These are phyloP conservation scores for Antarctomyces pellizariae DNA, from an alignment of 495 filamentous ascomycete genomes.

Conservation along the genomic window DNA sequence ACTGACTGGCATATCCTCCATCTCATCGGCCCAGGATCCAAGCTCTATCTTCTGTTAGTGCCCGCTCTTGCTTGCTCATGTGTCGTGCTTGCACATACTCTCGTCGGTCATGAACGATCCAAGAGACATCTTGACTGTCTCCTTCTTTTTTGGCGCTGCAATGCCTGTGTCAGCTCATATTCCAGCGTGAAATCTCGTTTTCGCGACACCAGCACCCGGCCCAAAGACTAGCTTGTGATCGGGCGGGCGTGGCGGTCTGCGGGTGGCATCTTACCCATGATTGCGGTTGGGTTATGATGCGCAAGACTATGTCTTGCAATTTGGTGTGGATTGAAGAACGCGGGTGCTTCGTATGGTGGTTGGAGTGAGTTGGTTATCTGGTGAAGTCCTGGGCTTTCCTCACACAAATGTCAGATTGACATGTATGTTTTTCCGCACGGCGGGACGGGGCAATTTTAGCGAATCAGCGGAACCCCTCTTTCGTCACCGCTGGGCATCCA, in stretches of 20 bases:
- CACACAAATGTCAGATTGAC: no score
- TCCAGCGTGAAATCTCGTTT: neutral
- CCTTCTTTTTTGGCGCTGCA: constrained; percentile 72
- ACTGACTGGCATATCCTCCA: constrained; percentile 33
- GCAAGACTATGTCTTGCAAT: constrained; percentile 10
- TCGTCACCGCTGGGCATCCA: no score
- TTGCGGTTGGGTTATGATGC: constrained; percentile 31
- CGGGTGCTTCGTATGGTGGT: no score
- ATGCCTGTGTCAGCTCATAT: constrained; percentile 16
- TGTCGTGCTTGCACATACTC: constrained; percentile 28
- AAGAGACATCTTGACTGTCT: constrained; percentile 75
- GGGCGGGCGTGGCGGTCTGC: constrained; percentile 4
- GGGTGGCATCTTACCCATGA: constrained; percentile 51
- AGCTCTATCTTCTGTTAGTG: constrained; percentile 37
- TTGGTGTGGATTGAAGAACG: no score
- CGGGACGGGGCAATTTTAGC: no score
- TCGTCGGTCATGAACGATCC: constrained; percentile 75
- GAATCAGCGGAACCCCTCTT: no score
- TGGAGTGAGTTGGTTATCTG: no score
- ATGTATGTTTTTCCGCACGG: no score
- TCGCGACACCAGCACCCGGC: neutral
- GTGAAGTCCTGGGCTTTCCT: no score
- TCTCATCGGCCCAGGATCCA: constrained; percentile 96
- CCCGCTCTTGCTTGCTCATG: constrained; percentile 4
- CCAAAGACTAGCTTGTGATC: neutral